Base-by-base conservation (phyloP, 1,284 basidiomycete genomes). In the Puccinia horiana region DNA sequence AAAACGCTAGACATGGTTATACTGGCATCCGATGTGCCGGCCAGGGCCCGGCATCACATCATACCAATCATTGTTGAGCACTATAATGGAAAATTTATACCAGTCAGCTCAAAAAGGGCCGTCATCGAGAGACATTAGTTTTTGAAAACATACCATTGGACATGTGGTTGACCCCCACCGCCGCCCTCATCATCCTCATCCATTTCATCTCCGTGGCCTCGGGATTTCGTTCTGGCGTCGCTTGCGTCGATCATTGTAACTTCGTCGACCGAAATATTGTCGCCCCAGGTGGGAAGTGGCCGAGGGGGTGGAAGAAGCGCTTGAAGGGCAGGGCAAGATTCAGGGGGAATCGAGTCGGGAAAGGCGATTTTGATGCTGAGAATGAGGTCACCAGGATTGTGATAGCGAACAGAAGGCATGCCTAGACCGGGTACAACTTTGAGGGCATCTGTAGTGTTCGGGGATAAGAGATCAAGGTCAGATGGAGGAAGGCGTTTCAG, bases 341-440 rank as follows among this genome's bases (percentile, higher is more conserved):
- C 88, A 44, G 91, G 88, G 83, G 93, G 91, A 87, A 99, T 91
- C 76, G 88, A 86, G 49, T 95, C 93, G 82, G 97, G 97, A 92
- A 99, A 99, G 83, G 90, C 91, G 86, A 99, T 93, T 84, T 90
- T 90, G 85, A 99, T 89, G 86, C 92, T 93, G 88, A 99, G 90
- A 87, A 92, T 96, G 84, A 99, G 90, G 88, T 99, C 95, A 63
- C 97, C 97, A 73, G 92, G 91, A 87, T 99, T 96, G 88, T 99
- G 97, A 88, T 98, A 96, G 84, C 97, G 92, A 88, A 93, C 93
- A 83, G 96, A 98, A 54, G 96, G 97, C 97, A 99, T 99, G 84
- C 97, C 97, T 88, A 98, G 95, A 11, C 93, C 93, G 76, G 91
- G 91, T 84, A 99, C 93, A 83, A 96, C 92, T 89, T 98, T 98